phyloP scores from a whole-genome alignment of 2,329 filamentous ascomycete genomes.

The Ceratocystis smalleyi region DNA sequence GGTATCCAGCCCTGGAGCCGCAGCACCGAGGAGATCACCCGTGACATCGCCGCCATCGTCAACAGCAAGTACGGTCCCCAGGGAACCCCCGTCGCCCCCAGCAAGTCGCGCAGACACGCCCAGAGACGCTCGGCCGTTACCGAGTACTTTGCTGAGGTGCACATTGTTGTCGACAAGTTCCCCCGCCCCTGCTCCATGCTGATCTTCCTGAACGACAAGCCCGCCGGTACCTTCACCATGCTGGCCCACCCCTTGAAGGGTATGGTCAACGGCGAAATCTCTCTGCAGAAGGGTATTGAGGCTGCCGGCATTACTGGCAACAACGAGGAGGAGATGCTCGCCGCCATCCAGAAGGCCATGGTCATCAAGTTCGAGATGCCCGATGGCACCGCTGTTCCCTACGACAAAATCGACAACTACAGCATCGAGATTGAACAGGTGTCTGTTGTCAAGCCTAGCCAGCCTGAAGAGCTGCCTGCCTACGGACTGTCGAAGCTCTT shows the following conservation, averaged over 20 bases:
- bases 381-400: constrained; percentile 14
- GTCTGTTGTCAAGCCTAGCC: constrained; percentile 14
- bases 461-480: constrained; percentile 12
- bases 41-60: constrained; percentile 23
- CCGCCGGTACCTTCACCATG: constrained; percentile 25
- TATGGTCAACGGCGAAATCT: constrained; percentile 24
- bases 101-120: background rate
- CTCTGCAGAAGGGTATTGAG: constrained; percentile 49
- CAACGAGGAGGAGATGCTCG: constrained; percentile 5
- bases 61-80: constrained; percentile 24
- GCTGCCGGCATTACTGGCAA: constrained; percentile 32
- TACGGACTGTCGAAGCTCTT: constrained; percentile 15
- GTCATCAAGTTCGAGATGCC: constrained; percentile 20
- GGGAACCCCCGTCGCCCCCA: background rate
- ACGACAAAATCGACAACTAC: constrained; percentile 11
- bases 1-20: constrained; percentile 26
- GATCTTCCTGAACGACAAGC: constrained; percentile 24
- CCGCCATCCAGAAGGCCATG: constrained; percentile 18
- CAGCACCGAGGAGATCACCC: constrained; percentile 22
- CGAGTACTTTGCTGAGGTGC: constrained; percentile 25
- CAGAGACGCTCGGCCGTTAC: constrained; percentile 7
- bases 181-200: constrained; percentile 25
- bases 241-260: constrained; percentile 26
- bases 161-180: constrained; percentile 25
- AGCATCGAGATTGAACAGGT: constrained; percentile 15